Conservation (phyloP, 1,284 basidiomycete species). For the Papiliotrema fonsecae region DNA sequence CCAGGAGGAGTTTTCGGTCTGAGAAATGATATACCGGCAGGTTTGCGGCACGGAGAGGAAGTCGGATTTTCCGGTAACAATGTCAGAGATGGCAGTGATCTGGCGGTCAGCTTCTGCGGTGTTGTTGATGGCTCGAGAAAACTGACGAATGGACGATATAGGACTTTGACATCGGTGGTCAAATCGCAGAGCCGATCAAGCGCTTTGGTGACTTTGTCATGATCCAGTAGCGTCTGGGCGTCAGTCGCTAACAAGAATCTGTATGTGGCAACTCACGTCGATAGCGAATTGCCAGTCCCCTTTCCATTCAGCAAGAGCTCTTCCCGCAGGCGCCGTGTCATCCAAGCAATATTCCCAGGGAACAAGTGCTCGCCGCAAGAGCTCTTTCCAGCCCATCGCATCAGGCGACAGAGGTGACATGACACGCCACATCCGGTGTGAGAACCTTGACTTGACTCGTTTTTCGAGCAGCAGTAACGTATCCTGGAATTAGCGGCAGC, state of each 20-base stretch:
- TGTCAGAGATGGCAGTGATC: slow-evolving; percentile 29
- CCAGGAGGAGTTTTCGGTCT: slow-evolving; percentile 43
- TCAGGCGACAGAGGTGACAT: slow-evolving; percentile 55
- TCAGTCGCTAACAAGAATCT: background rate
- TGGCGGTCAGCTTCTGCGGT: slow-evolving; percentile 6
- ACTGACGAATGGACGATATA: slow-evolving; percentile 65
- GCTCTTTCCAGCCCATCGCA: slow-evolving; percentile 52
- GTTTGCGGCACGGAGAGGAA: slow-evolving; percentile 25
- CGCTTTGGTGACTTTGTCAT: slow-evolving; percentile 25
- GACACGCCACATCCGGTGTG: slow-evolving; percentile 77
- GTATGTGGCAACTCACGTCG: slow-evolving; percentile 49
- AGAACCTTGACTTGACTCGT: slow-evolving; percentile 91
- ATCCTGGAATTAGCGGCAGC: slow-evolving; percentile 50
- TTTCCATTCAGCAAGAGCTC: slow-evolving; percentile 40
- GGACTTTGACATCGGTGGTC: slow-evolving; percentile 61
- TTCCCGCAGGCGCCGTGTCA: slow-evolving; percentile 15
- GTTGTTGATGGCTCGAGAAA: background rate
- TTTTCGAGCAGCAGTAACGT: slow-evolving; percentile 88
- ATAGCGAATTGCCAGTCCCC: slow-evolving; percentile 59
- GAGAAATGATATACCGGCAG: slow-evolving; percentile 16
- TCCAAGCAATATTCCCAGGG: slow-evolving; percentile 31
- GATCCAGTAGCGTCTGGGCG: slow-evolving; percentile 34
- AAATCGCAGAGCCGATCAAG: slow-evolving; percentile 59
- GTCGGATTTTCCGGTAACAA: slow-evolving; percentile 21
- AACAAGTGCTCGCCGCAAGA: slow-evolving; percentile 52